Evolutionary conservation across 805 yeast species (phyloP).

Genomic region (Jamesozyma jinghongensis): DNA sequence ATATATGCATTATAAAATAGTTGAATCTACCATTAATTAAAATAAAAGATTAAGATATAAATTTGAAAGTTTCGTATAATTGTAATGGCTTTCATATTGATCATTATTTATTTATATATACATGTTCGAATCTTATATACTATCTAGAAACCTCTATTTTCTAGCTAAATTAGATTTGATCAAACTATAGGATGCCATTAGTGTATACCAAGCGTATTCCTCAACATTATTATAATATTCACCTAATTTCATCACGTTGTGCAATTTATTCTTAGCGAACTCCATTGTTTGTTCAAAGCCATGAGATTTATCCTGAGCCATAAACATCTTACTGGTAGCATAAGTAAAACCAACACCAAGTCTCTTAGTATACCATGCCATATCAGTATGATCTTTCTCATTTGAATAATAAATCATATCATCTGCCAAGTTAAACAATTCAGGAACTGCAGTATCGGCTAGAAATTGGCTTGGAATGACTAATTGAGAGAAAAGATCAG

Average conservation of each 20-base stretch:
- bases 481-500: slow-evolving; percentile 44
- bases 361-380: slow-evolving; percentile 90
- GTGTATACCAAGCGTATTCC: slow-evolving; percentile 69
- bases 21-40: too few species aligned
- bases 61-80: too few species aligned
- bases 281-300: slow-evolving; percentile 48
- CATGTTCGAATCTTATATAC: neutral
- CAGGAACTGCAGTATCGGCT: slow-evolving; percentile 44
- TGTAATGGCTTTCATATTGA: too few species aligned
- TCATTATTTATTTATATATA: too few species aligned
- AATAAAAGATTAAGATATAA: too few species aligned
- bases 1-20: slow-evolving; percentile 2
- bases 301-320: slow-evolving; percentile 62
- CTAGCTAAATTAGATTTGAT: slow-evolving; percentile 60
- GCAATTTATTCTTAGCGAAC: slow-evolving; percentile 54
- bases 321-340: slow-evolving; percentile 67
- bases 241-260: slow-evolving; percentile 46
- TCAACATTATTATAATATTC: slow-evolving; percentile 53
- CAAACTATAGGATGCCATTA: slow-evolving; percentile 53
- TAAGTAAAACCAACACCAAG: slow-evolving; percentile 59
- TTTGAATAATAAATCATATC: slow-evolving; percentile 76
- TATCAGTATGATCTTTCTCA: slow-evolving; percentile 61
- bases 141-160: slow-evolving; percentile 9
- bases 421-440: slow-evolving; percentile 68
- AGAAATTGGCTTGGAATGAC: slow-evolving; percentile 54